Conservation (phyloP, 83 land plant genomes). For the Diphasiastrum complanatum region DNA sequence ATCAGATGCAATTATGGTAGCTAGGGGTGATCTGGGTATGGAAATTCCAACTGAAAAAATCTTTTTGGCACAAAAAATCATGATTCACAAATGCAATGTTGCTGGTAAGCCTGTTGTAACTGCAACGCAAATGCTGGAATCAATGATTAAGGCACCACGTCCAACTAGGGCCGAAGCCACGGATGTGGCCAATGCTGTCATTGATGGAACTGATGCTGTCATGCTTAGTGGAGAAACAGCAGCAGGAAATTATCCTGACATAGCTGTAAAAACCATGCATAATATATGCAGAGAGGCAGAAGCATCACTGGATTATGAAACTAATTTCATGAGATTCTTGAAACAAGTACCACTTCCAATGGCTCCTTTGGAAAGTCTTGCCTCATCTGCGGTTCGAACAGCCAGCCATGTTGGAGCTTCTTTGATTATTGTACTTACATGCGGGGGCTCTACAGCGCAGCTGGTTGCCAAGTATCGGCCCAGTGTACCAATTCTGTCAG, state of each 20-base stretch:
- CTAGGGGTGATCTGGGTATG: conserved; percentile 23
- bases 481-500: conserved; percentile 12
- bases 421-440: conserved; percentile 16
- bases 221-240: conserved; percentile 25
- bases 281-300: conserved; percentile 15
- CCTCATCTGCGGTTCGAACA: conserved; percentile 17
- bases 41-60: conserved; percentile 22
- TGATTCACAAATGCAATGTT: conserved; percentile 20
- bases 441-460: conserved; percentile 15
- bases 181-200: conserved; percentile 20
- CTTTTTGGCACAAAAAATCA: conserved; percentile 22
- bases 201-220: conserved; percentile 18
- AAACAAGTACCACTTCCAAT: conserved; percentile 7
- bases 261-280: conserved; percentile 10
- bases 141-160: conserved; percentile 20
- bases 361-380: conserved; percentile 16
- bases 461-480: conserved; percentile 17
- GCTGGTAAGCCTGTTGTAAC: conserved; percentile 23
- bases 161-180: conserved; percentile 25
- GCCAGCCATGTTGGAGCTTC: conserved; percentile 16
- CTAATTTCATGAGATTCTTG: conserved; percentile 12
- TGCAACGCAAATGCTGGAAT: conserved; percentile 23
- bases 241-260: conserved; percentile 11
- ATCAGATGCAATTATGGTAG: conserved; percentile 19
- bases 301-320: conserved; percentile 17